Conservation (phyloP, 768 basidiomycete genomes). For the Lactarius sp. region DNA sequence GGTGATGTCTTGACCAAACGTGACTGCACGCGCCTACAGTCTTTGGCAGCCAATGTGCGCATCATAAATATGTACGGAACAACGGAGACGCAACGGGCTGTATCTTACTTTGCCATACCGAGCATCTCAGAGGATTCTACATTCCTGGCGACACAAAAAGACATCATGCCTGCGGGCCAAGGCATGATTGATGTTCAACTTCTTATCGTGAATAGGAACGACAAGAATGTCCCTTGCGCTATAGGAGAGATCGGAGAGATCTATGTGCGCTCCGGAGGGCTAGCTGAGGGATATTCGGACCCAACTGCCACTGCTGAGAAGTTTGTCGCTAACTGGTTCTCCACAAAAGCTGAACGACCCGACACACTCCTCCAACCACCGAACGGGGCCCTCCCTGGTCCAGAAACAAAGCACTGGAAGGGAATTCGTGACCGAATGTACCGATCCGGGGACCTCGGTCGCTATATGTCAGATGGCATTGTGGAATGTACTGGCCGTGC, state of each 20-base stretch:
- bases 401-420: conserved; percentile 83
- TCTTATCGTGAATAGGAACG: conserved; percentile 87
- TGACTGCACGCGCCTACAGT: conserved; percentile 90
- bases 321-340: conserved; percentile 95
- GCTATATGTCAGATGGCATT: conserved; percentile 85
- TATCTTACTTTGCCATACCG: conserved; percentile 94
- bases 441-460: conserved; percentile 92
- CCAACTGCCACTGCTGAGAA: conserved; percentile 78
- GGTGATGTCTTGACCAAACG: conserved; percentile 99
- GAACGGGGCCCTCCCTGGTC: conserved; percentile 47
- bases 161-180: conserved; percentile 94
- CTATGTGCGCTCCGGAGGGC: conserved; percentile 92
- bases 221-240: conserved; percentile 80
- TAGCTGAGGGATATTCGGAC: conserved; percentile 94
- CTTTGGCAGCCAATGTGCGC: conserved; percentile 84
- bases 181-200: conserved; percentile 99
- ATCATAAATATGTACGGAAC: conserved; percentile 99
- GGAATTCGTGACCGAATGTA: conserved; percentile 98
- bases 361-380: conserved; percentile 71
- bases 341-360: conserved; percentile 42
- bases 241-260: conserved; percentile 98
- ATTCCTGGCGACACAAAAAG: conserved; percentile 91
- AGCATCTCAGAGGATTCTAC: conserved; percentile 78
- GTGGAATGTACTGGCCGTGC: conserved; percentile 97
- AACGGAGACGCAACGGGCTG: conserved; percentile 97